Conservation (phyloP, 495 filamentous ascomycete species). For the Echria macrotheca region DNA sequence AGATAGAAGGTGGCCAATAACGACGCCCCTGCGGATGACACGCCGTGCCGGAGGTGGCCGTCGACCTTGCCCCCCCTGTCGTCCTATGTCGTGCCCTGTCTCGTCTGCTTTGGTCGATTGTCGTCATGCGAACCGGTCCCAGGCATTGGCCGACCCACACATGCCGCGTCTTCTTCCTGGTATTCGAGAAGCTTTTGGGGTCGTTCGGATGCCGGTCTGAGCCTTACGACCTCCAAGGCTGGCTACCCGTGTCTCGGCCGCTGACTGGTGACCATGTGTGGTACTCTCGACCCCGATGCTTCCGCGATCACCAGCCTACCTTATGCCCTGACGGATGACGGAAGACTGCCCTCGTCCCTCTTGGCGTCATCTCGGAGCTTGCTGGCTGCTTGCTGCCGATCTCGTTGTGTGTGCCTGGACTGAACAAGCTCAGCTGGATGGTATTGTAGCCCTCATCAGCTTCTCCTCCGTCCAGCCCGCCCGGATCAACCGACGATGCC, state of each 20-base stretch:
- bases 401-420: neutral
- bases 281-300: constrained; percentile 2
- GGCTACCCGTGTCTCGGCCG: constrained; percentile 10
- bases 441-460: too few relatives aligned
- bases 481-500: constrained; percentile 9
- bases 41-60: constrained; percentile 10
- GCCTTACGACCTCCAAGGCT: constrained; percentile 10
- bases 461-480: too few relatives aligned
- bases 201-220: constrained; percentile 21
- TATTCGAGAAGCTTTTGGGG: constrained; percentile 21
- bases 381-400: neutral
- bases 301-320: constrained; percentile 15
- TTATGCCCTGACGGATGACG: constrained; percentile 15
- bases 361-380: constrained; percentile 5
- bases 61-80: constrained; percentile 6
- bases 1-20: constrained; percentile 14
- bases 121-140: constrained; percentile 10
- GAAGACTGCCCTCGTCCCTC: constrained; percentile 1
- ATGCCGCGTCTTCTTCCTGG: constrained; percentile 5
- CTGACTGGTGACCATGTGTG: constrained; percentile 6
- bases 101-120: constrained; percentile 1
- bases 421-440: constrained; percentile 6
- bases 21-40: constrained; percentile 10
- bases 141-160: constrained; percentile 13
- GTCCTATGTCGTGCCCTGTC: constrained; percentile 11